Evolutionary conservation across 176 grass and related monocot genomes (phyloP).

Genomic region (Paspalum vaginatum): DNA sequence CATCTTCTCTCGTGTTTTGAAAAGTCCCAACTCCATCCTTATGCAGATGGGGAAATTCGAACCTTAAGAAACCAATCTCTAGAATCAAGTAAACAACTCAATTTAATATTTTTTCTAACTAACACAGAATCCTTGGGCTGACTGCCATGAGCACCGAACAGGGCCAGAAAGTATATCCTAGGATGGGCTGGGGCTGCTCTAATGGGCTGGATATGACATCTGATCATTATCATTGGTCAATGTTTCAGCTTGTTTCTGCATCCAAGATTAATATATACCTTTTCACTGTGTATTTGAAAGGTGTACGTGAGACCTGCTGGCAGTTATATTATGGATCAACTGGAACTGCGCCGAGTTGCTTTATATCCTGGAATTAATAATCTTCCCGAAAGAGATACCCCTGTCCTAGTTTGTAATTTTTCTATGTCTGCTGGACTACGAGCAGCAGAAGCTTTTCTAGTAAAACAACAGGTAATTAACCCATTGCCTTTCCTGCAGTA

Average conservation of each 20-base stretch:
- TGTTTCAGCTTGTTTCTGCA: slow-evolving; percentile 5
- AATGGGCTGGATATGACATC: neutral
- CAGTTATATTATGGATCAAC: slow-evolving; percentile 83
- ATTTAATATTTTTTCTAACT: no score
- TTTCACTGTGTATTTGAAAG: slow-evolving; percentile 35
- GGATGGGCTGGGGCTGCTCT: no score
- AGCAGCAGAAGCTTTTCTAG: slow-evolving; percentile 61
- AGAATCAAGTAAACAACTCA: no score
- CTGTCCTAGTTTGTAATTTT: slow-evolving; percentile 67
- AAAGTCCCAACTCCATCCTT: no score
- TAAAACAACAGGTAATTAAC: slow-evolving; percentile 55
- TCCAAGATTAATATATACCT: neutral
- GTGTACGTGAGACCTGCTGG: slow-evolving; percentile 83
- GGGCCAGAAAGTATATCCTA: no score
- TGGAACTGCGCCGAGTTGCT: slow-evolving; percentile 63
- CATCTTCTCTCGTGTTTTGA: no score
- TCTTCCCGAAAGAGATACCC: slow-evolving; percentile 49
- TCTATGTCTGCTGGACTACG: slow-evolving; percentile 61
- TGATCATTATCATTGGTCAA: neutral
- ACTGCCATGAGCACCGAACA: no score
- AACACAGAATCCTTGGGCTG: no score
- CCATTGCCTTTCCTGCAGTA: slow-evolving; percentile 1
- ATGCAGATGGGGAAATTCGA: no score
- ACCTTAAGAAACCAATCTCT: no score
- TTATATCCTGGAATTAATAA: slow-evolving; percentile 56